Base-by-base conservation (phyloP, 177 flowering plant species). In the Vitis hybrid region DNA sequence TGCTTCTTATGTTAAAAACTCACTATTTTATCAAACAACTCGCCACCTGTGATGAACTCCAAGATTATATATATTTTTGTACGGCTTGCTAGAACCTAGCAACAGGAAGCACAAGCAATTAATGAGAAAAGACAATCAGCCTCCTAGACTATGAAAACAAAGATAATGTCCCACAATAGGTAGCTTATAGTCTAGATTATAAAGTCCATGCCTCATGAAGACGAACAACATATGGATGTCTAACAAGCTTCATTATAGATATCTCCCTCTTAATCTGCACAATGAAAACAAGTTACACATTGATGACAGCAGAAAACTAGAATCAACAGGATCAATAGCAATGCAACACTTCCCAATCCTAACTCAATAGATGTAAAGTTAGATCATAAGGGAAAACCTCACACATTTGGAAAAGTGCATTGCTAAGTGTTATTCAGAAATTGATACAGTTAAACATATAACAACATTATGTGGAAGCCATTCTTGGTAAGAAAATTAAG, bases 21-120 rank as follows among this genome's bases (percentile, higher is more conserved):
- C 78, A 96, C 99, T 49, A 96, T 96, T 86, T 91, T 89, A 79
- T 96, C 99, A 76, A 96, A 96, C 80, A 96, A 72, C 85, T 96
- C 99, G 48, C 99, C 99, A 8, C 99, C 99, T 14, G 99, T 94
- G 57, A 96, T 91, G 83, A 79, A 96, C 82, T 96, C 99, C 87
- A 96, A 77, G 68, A 96, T 94, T 69, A 96, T 96, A 70, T 96
- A 96, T 63, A 96, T 96, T 81, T 94, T 96, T 18, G 94, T 92
- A 18, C 99, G 99, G 74, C 92, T 94, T 7, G 99, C 98, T 20
- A 93, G 74, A 68, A 96, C 99, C 99, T 95, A 77, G 16, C 29
- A 51, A 69, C 55, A 60, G 50, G 67, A 73, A 48, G 19, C 19
- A 60, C 5, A 19, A 18, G 29, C 39, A 13, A 68, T 6, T 3